phyloP scores from a whole-genome alignment of 1,139 yeast genomes.

The Geotrichum europaeum region DNA sequence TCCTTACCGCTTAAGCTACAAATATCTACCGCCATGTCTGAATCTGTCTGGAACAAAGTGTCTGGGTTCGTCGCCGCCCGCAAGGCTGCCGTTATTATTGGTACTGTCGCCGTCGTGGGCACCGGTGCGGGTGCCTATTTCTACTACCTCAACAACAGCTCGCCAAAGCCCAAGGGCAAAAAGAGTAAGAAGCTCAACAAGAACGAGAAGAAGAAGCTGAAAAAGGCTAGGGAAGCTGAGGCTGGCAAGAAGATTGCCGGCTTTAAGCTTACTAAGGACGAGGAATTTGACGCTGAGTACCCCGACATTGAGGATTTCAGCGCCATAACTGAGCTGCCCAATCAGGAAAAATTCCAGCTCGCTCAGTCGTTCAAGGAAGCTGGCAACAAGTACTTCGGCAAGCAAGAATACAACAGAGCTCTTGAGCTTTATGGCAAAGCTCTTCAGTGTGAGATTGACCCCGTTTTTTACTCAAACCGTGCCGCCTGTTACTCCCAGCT shows the following conservation, averaged over 20 bases:
- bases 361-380: conserved; percentile 78
- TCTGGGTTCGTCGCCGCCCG: conserved; percentile 25
- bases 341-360: conserved; percentile 56
- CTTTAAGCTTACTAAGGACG: conserved; percentile 24
- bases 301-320: conserved; percentile 36
- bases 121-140: conserved; percentile 32
- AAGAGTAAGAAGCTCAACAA: conserved; percentile 25
- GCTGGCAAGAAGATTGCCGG: conserved; percentile 19
- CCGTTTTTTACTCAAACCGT: conserved; percentile 86
- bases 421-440: conserved; percentile 75
- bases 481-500: conserved; percentile 91
- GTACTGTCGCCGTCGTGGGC: conserved; percentile 31
- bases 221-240: conserved; percentile 22
- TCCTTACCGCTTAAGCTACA: background rate
- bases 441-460: conserved; percentile 62
- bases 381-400: conserved; percentile 76
- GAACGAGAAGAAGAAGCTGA: conserved; percentile 29
- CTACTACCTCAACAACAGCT: conserved; percentile 18
- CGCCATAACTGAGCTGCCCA: conserved; percentile 43
- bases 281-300: conserved; percentile 27
- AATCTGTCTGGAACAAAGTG: conserved; percentile 15
- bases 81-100: conserved; percentile 30
- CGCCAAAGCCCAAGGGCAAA: conserved; percentile 19
- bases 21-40: background rate
- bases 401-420: conserved; percentile 58